Percentiles rank a stretch among this genome's conserved stretches.
These are phyloP conservation scores for Fusarium sp. DNA, from an alignment of 2,329 filamentous ascomycete species.

Conservation along the genomic window DNA sequence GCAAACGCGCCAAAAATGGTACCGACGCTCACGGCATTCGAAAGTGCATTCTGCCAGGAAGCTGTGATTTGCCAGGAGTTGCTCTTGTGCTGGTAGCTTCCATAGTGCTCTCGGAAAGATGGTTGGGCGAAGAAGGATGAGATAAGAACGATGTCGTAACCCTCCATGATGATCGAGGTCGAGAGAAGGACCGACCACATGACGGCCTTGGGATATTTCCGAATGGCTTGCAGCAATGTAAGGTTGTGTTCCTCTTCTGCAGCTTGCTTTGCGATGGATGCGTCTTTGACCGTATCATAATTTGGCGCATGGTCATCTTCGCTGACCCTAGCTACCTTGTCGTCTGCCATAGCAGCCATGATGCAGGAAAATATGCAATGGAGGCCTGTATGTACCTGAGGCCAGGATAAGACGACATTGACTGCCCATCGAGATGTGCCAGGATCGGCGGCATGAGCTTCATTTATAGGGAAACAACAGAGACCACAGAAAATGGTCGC, in stretches of 20 bases:
- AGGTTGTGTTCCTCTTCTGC: slow-evolving; percentile 23
- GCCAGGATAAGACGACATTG: neutral
- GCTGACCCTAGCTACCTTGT: slow-evolving; percentile 28
- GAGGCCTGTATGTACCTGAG: neutral
- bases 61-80: slow-evolving; percentile 18
- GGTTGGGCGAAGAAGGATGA: slow-evolving; percentile 45
- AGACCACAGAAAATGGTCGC: neutral
- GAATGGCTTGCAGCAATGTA: slow-evolving; percentile 23
- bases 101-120: slow-evolving; percentile 39
- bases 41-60: slow-evolving; percentile 20
- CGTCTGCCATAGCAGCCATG: slow-evolving; percentile 6
- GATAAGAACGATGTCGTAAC: slow-evolving; percentile 42
- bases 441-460: neutral
- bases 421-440: neutral
- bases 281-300: slow-evolving; percentile 12
- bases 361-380: neutral
- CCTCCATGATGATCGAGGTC: slow-evolving; percentile 49
- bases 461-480: neutral
- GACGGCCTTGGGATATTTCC: slow-evolving; percentile 25
- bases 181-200: slow-evolving; percentile 37
- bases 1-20: slow-evolving; percentile 33
- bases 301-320: slow-evolving; percentile 19
- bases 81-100: slow-evolving; percentile 22
- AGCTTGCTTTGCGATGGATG: slow-evolving; percentile 21
- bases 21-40: slow-evolving; percentile 16